Percentiles rank a stretch among this genome's conserved stretches.
Conservation (phyloP, 2,329 filamentous ascomycete species). For the Diaporthe amygdali region DNA sequence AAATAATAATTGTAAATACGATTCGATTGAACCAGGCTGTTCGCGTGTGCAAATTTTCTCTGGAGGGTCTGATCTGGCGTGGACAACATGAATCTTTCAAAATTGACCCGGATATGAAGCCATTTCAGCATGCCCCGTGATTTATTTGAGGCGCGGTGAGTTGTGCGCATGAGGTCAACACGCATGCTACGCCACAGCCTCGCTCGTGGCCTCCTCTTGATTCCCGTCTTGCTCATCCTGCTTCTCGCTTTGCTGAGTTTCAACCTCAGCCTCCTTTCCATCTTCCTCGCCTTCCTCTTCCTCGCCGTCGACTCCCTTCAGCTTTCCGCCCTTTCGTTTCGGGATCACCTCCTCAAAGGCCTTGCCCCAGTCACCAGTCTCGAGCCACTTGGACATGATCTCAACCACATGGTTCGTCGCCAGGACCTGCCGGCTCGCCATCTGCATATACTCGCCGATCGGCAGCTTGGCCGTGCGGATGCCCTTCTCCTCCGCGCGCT, state of each 20-base stretch:
- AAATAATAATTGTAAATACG: background rate
- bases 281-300: slow-evolving; percentile 19
- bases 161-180: no score
- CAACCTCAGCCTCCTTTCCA: background rate
- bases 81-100: background rate
- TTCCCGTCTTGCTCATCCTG: slow-evolving; percentile 1
- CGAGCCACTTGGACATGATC: slow-evolving; percentile 94
- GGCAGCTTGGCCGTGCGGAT: slow-evolving; percentile 90
- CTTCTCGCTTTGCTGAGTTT: background rate
- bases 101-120: background rate
- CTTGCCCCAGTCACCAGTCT: slow-evolving; percentile 87
- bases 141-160: background rate
- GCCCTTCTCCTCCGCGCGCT: slow-evolving; percentile 73
- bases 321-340: slow-evolving; percentile 80
- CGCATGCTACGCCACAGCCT: background rate
- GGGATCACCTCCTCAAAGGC: slow-evolving; percentile 91
- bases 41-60: background rate
- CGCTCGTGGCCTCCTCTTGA: background rate
- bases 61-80: background rate
- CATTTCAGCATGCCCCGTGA: background rate
- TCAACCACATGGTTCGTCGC: slow-evolving; percentile 96
- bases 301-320: slow-evolving; percentile 52
- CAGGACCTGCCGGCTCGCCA: slow-evolving; percentile 84
- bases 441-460: slow-evolving; percentile 93
- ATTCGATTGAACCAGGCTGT: background rate